Conservation (phyloP, 345 rosid genomes). For the Salix udensis region DNA sequence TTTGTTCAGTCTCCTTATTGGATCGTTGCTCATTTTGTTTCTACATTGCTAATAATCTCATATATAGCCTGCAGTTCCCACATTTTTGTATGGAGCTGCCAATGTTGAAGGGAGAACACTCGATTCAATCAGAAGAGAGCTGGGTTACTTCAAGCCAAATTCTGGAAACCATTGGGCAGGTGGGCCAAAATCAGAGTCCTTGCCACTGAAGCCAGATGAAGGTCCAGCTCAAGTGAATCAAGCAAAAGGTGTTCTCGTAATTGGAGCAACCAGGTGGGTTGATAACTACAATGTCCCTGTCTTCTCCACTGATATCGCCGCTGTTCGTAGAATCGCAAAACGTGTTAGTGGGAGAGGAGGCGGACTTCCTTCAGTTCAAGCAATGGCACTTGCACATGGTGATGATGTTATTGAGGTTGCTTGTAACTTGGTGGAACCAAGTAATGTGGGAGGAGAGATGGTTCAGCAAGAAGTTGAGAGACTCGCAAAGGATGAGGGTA, state of each 20-base stretch:
- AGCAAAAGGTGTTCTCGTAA: slow-evolving; percentile 58
- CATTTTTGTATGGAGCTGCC: slow-evolving; percentile 79
- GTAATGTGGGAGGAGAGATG: slow-evolving; percentile 57
- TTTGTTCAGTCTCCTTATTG: neutral
- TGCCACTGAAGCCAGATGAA: slow-evolving; percentile 58
- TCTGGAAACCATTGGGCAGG: slow-evolving; percentile 70
- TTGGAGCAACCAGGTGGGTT: slow-evolving; percentile 80
- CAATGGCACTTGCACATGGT: slow-evolving; percentile 79
- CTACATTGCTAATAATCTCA: slow-evolving; percentile 18
- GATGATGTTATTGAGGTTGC: slow-evolving; percentile 72
- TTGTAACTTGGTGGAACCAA: slow-evolving; percentile 80
- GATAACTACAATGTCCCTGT: slow-evolving; percentile 84
- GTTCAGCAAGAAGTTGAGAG: slow-evolving; percentile 73
- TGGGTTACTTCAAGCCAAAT: slow-evolving; percentile 85
- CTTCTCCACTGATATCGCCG: slow-evolving; percentile 43
- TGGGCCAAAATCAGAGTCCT: slow-evolving; percentile 41
- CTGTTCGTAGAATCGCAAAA: slow-evolving; percentile 62
- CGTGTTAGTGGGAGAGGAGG: slow-evolving; percentile 74
- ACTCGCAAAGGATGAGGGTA: slow-evolving; percentile 54
- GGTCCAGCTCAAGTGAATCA: slow-evolving; percentile 55
- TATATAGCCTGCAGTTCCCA: slow-evolving; percentile 56
- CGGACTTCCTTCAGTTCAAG: slow-evolving; percentile 79
- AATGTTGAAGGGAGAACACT: slow-evolving; percentile 54
- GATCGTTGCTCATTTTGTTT: neutral
- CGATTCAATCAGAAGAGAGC: slow-evolving; percentile 75